Evolutionary conservation across 1,284 basidiomycete species (phyloP), one percentile per base, ranked within the genome.

Genomic region (Trichosporon sp.): DNA sequence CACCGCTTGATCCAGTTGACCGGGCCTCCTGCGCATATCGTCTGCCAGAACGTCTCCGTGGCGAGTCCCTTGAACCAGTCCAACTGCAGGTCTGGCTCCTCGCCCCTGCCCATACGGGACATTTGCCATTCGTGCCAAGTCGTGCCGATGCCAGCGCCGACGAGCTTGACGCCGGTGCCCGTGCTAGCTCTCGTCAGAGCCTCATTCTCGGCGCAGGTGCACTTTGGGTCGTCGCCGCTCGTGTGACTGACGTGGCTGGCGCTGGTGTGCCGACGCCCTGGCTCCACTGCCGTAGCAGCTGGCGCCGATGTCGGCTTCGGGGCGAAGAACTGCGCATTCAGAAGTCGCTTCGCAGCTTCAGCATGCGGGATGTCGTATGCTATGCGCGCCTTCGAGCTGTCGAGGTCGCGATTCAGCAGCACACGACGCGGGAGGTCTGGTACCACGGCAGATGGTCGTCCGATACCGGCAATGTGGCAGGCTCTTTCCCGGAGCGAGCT

Each of bases 61-160:
- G 73, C 31, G n/a, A 72, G 52, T 6, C 66, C 67, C 1, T 66
- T 65, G 37, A 65, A 62, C 74, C 76, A 79, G 34, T 69, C 63
- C 66, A 79, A 72, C 23, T 58, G 14, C 14, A 64, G 32, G 58
- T 78, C 74, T 4, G 76, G 71, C 44, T 77, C 68, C 19, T 72
- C 60, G 0, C 78, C 75, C 29, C 75, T 62, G 21, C 72, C 75
- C 1, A 79, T 67, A 9, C 75, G 63, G 13, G 67, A 69, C 61
- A 78, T 65, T 66, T 79, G 78, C 78, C 77, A 78, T 68, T 78
- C 75, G 62, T 78, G 76, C 78, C 78, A 79, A 19, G 75, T 65
- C 2, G 76, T 78, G 9, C 70, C 72, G 1, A 79, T 67, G 1
- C 73, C 71, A 4, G 76, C 78, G 25, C 78, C 78, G 10, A 78